phyloP scores from a whole-genome alignment of 805 yeast species.

The Cyberlindnera samutprakarnensis region DNA sequence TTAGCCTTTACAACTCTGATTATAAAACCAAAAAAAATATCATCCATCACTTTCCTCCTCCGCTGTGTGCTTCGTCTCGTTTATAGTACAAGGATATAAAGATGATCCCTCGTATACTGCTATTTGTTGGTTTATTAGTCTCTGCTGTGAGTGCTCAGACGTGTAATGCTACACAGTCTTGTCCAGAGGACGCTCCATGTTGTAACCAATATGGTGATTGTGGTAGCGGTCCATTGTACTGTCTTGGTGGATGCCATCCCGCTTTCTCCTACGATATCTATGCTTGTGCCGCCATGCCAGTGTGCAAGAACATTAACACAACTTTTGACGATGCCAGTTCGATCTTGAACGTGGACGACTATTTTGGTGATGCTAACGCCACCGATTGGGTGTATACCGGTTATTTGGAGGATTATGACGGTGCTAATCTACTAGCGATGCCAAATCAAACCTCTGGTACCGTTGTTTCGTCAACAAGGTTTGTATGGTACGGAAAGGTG shows the following conservation, averaged over 20 bases:
- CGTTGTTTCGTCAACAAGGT: constrained; percentile 70
- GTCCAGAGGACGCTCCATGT: constrained; percentile 82
- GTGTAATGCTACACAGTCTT: constrained; percentile 48
- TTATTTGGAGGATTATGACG: constrained; percentile 44
- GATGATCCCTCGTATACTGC: no score
- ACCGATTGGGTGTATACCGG: constrained; percentile 66
- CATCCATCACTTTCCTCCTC: no score
- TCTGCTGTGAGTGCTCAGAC: not conserved
- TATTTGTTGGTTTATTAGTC: no score
- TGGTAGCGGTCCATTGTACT: constrained; percentile 68
- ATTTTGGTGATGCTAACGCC: constrained; percentile 61
- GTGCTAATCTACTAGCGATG: constrained; percentile 64
- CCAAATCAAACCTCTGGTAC: constrained; percentile 65
- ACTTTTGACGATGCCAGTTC: constrained; percentile 29
- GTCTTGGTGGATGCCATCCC: constrained; percentile 88
- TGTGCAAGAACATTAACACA: constrained; percentile 46
- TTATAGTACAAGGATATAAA: no score
- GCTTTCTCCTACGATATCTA: constrained; percentile 26
- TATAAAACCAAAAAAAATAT: no score
- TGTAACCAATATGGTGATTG: constrained; percentile 77
- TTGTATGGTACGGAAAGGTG: constrained; percentile 84
- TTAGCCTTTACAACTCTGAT: no score
- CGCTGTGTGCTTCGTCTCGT: no score
- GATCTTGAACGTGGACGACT: constrained; percentile 20
- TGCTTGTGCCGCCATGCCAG: constrained; percentile 85